Conservation (phyloP, 345 rosid species). For the Pistacia vera region DNA sequence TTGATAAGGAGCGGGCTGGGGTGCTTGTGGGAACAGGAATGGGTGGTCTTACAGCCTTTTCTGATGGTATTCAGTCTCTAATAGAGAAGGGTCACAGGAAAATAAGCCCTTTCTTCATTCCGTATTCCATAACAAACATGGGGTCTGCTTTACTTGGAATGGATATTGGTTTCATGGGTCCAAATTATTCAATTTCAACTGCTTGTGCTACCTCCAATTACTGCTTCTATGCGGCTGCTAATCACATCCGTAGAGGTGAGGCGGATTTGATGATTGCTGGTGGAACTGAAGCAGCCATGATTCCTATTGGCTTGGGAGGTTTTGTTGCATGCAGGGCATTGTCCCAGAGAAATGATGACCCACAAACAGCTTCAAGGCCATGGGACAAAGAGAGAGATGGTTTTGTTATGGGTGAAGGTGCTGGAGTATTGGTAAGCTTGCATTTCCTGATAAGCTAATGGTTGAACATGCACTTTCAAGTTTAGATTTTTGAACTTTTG, state of each 20-base stretch:
- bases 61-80: slow-evolving; percentile 81
- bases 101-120: slow-evolving; percentile 88
- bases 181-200: slow-evolving; percentile 96
- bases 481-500: background rate
- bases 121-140: slow-evolving; percentile 95
- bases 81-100: slow-evolving; percentile 87
- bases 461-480: too few relatives aligned
- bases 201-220: slow-evolving; percentile 98
- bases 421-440: slow-evolving; percentile 91
- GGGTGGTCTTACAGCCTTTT: slow-evolving; percentile 93
- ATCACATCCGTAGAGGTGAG: slow-evolving; percentile 98
- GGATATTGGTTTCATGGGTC: slow-evolving; percentile 98
- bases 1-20: slow-evolving; percentile 80
- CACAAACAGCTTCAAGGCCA: slow-evolving; percentile 96
- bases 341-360: slow-evolving; percentile 98
- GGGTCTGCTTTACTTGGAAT: slow-evolving; percentile 90
- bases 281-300: slow-evolving; percentile 97
- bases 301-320: slow-evolving; percentile 97
- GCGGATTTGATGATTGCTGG: slow-evolving; percentile 99
- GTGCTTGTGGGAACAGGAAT: slow-evolving; percentile 98
- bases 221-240: slow-evolving; percentile 98
- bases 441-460: background rate
- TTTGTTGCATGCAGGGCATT: slow-evolving; percentile 97
- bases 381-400: slow-evolving; percentile 98
- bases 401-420: slow-evolving; percentile 99